Evolutionary conservation across 495 filamentous ascomycete genomes (phyloP), one percentile per base, ranked within the genome.

Genomic region (Entonaema liquescens): DNA sequence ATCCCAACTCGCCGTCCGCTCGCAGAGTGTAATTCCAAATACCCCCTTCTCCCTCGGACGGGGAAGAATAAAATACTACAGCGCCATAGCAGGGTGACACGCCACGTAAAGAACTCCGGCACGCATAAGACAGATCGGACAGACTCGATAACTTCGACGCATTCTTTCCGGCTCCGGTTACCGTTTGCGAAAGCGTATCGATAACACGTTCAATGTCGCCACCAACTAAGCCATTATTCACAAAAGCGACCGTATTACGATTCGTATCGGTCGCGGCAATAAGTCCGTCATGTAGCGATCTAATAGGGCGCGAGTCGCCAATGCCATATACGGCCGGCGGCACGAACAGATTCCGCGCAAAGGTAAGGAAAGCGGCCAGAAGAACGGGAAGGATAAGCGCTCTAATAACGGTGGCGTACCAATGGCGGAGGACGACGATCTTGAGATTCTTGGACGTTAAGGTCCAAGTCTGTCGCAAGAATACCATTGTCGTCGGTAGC

Each of bases 1-100:
- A 44, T 15, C 79, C 78, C 59, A 94, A 79, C 0, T 85, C 81
- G 2, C 87, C 87, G 75, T 97, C 93, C 2, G 87, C 87, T 61
- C 92, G 83, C 17, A 97, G 81, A 1, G 91, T 93, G 70, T 96
- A 97, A 76, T 95, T 95, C 93, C 93, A 96, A n/a, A 84, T 68
- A 0, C 84, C 86, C 29, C 83, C 85, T 0, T 76, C 70, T 7
- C 91, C 91, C 80, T 93, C 90, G 2, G 71, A 82, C 3, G 92
- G 92, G 9, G 90, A 93, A 5, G 87, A 89, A 58, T 86, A 78
- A 76, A 97, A 96, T 23, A 91, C 86, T 6, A 90, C 89, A 2
- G 91, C 93, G 11, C 87, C 91, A 73, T 89, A 94, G 76, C 93
- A 97, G 2, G 74, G 77, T 2, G 90, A 92, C 5, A 90, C 88